Base-by-base conservation (phyloP, 768 basidiomycete genomes). In the Boletus reticulatus region DNA sequence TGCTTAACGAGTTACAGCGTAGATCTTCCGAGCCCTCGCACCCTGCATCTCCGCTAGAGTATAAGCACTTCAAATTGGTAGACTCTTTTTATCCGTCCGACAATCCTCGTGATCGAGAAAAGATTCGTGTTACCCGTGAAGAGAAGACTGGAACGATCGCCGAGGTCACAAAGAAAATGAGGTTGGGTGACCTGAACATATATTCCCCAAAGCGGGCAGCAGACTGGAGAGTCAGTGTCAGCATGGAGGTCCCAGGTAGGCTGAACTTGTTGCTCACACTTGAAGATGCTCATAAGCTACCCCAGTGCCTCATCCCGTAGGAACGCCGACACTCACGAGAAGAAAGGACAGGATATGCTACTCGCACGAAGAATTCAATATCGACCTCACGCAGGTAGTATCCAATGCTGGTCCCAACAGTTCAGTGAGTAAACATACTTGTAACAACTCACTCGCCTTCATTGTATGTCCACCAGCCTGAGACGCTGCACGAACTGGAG, bases 191-290 rank as follows among this genome's bases (percentile, higher is more conserved):
- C 71, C 74, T 99, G 66, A 92, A 99, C 69, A 79, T 99, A 27
- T 88, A 82, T 69, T 84, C 84, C 64, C 96, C 96, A 9, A 89
- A 89, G 67, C 77, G 86, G 22, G 69, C 76, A 1, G 92, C 89
- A 43, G 97, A 99, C 72, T 98, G 93, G 92, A 76, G 97, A 52
- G 79, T 99, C 6, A 94, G 92, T 60, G 92, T 98, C 7, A 98
- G 84, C 69, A 67, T 91, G n/a, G 96, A 99, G 80, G 79, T 89
- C 38, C 90, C 92, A 24, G 80, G 94, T 96, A 62, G 58, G 62
- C 84, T 78, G 29, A 42, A 27, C 14, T 46, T 34, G 5, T 52
- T 29, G 14, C 39, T 38, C 52, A 14, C 55, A 22, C 44, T 46
- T 46, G 22, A 38, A 17, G 36, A 31, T 48, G 44, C 37, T 55